Percentiles rank a stretch among this genome's conserved stretches.
Conservation (phyloP, 805 yeast genomes). For the Lipomyces sp. region DNA sequence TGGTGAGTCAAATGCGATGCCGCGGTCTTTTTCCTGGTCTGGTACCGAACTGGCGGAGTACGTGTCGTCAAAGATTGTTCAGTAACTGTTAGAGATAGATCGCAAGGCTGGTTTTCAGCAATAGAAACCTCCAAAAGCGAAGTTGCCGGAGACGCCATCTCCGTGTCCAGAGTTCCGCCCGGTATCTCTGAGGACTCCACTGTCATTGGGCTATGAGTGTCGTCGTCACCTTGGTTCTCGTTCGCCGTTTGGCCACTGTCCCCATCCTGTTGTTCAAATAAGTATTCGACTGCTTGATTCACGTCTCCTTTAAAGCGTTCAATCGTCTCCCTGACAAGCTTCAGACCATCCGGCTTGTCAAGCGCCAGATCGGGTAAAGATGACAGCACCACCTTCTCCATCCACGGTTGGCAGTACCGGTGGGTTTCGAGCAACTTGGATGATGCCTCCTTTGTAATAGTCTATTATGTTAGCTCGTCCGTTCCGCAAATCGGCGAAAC, state of each 20-base stretch:
- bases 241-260: background rate
- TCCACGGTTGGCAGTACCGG: slow-evolving; percentile 34
- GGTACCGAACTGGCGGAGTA: slow-evolving; percentile 8
- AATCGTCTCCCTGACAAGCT: slow-evolving; percentile 26
- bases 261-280: slow-evolving; percentile 24
- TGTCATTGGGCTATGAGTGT: background rate
- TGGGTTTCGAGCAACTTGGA: slow-evolving; percentile 20
- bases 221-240: background rate
- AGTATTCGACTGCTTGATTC: slow-evolving; percentile 28
- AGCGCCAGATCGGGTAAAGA: slow-evolving; percentile 23
- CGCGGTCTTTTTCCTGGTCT: background rate
- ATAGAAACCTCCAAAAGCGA: background rate
- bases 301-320: slow-evolving; percentile 34
- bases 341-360: slow-evolving; percentile 12
- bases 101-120: background rate
- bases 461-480: slow-evolving; percentile 4
- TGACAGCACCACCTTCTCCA: slow-evolving; percentile 30
- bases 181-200: background rate
- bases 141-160: background rate
- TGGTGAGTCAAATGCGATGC: background rate
- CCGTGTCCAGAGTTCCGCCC: background rate
- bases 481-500: background rate
- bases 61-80: background rate
- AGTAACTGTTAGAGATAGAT: background rate
- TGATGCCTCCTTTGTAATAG: slow-evolving; percentile 18